Conservation (phyloP, 2,329 filamentous ascomycete species). For the Stemphylium beticola region DNA sequence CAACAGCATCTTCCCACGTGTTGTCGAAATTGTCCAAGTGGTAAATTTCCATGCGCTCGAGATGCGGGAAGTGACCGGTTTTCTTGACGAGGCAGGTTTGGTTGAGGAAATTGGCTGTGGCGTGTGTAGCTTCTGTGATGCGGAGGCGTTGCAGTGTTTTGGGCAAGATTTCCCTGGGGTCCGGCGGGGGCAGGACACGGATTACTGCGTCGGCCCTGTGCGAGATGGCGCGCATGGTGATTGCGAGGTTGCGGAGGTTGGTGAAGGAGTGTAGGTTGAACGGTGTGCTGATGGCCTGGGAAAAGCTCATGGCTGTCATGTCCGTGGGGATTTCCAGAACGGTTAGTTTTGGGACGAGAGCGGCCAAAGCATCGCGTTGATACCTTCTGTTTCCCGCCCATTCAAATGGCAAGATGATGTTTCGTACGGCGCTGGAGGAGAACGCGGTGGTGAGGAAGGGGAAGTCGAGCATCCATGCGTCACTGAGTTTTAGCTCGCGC, state of each 20-base stretch:
- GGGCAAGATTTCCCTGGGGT: constrained; percentile 17
- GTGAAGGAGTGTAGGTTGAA: constrained; percentile 20
- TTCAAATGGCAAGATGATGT: no score
- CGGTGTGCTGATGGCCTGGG: background rate
- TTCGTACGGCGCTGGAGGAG: background rate
- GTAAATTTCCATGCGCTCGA: constrained; percentile 21
- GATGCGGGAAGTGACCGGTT: background rate
- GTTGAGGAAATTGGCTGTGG: constrained; percentile 10
- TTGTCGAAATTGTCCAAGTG: background rate
- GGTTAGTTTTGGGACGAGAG: constrained; percentile 1
- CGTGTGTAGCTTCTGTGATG: constrained; percentile 18
- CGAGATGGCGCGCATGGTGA: constrained; percentile 19
- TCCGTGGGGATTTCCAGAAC: constrained; percentile 19
- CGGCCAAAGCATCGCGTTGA: constrained; percentile 8
- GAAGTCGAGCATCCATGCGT: constrained; percentile 25
- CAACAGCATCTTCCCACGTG: background rate
- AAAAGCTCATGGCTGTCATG: constrained; percentile 6
- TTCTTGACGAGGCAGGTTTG: constrained; percentile 16
- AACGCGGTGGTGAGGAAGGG: constrained; percentile 13
- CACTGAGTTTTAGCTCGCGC: constrained; percentile 14
- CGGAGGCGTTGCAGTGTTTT: constrained; percentile 16
- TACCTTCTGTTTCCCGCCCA: no score
- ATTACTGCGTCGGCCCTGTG: no score
- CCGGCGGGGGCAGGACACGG: no score
- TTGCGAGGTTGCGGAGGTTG: constrained; percentile 12